These are phyloP conservation scores for Fagopyrum homotropicum DNA, from an alignment of 148 eudicot species.

Conservation along the genomic window DNA sequence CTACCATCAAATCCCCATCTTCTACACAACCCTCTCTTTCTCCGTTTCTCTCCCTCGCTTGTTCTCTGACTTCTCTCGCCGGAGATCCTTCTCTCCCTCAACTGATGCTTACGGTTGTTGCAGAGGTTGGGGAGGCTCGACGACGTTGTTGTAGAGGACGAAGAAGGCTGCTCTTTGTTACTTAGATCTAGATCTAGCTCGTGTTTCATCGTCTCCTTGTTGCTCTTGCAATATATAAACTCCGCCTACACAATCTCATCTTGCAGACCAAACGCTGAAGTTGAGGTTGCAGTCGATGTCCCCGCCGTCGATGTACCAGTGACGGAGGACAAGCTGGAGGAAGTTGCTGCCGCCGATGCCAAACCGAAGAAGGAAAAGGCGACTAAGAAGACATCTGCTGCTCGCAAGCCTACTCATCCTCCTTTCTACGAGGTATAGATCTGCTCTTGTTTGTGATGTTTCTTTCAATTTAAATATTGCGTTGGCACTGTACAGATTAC, in stretches of 20 bases:
- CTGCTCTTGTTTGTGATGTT: neutral
- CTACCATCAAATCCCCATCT: too few relatives aligned
- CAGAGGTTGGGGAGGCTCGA: too few relatives aligned
- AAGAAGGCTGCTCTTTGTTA: too few relatives aligned
- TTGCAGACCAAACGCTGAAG: neutral
- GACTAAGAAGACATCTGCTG: conserved; percentile 10
- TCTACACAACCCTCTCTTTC: too few relatives aligned
- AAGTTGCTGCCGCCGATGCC: neutral
- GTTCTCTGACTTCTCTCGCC: too few relatives aligned
- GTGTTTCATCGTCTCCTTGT: too few relatives aligned
- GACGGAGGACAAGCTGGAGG: neutral
- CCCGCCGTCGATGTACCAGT: neutral
- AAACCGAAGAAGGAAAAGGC: neutral
- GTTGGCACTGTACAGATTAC: too few relatives aligned
- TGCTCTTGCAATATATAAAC: conserved; percentile 17
- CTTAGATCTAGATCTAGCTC: too few relatives aligned
- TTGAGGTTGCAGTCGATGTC: neutral
- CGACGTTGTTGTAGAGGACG: too few relatives aligned
- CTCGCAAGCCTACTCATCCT: conserved; percentile 18
- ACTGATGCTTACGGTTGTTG: too few relatives aligned
- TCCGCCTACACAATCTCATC: neutral
- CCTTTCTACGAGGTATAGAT: conserved; percentile 28
- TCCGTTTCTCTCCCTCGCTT: too few relatives aligned
- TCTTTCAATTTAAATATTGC: neutral
- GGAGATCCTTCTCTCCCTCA: too few relatives aligned